A percentile compares a stretch with the other conserved stretches of the same genome.
Conservation (phyloP, 2,329 filamentous ascomycete species). For the Stagonosporopsis tanaceti region DNA sequence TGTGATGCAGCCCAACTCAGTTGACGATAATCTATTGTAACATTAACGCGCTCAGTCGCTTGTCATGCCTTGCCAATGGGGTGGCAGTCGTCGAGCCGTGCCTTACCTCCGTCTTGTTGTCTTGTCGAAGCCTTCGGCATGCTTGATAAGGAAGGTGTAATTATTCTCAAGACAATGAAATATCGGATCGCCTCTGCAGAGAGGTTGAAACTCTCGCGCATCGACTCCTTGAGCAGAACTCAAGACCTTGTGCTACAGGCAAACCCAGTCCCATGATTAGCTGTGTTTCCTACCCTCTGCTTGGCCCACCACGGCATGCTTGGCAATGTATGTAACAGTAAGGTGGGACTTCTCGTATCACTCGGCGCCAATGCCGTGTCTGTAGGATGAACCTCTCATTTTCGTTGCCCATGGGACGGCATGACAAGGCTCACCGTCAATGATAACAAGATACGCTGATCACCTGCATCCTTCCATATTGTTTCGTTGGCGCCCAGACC, state of each 20-base stretch:
- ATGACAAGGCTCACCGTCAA: slow-evolving; percentile 2
- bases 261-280: slow-evolving; percentile 8
- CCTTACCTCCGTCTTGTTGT: slow-evolving; percentile 17
- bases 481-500: slow-evolving; percentile 22
- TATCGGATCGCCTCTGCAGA: background rate
- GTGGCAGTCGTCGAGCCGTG: slow-evolving; percentile 1
- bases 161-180: slow-evolving; percentile 8
- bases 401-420: background rate
- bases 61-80: slow-evolving; percentile 7
- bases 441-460: slow-evolving; percentile 11
- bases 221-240: slow-evolving; percentile 3
- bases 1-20: background rate
- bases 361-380: slow-evolving; percentile 29
- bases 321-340: slow-evolving; percentile 4
- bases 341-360: slow-evolving; percentile 4
- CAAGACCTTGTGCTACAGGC: background rate
- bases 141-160: slow-evolving; percentile 31
- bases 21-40: background rate
- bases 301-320: slow-evolving; percentile 17
- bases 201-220: background rate
- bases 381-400: slow-evolving; percentile 3
- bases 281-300: slow-evolving; percentile 1
- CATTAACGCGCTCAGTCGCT: background rate
- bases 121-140: slow-evolving; percentile 12
- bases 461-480: slow-evolving; percentile 12